Evolutionary conservation across 2,329 filamentous ascomycete species (phyloP).

Genomic region (Aureobasidium sp.): DNA sequence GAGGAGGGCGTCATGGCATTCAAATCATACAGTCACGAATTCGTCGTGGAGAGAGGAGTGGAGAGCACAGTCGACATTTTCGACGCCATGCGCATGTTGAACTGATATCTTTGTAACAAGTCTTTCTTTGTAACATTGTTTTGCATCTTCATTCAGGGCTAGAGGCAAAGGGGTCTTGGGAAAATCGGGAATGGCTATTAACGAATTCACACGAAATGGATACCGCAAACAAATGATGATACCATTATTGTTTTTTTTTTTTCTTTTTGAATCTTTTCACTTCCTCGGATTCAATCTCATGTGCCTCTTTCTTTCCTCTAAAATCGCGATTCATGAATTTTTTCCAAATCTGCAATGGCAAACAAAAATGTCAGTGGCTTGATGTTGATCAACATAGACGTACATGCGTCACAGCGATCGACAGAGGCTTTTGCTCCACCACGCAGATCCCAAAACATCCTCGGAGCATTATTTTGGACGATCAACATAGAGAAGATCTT

Average conservation of each 20-base stretch:
- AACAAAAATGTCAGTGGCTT: neutral
- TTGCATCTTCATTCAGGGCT: neutral
- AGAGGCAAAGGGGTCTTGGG: neutral
- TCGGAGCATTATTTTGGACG: neutral
- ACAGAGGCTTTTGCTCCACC: neutral
- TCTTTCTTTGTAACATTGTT: neutral
- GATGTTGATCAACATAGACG: neutral
- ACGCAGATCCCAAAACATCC: neutral
- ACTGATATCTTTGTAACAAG: neutral
- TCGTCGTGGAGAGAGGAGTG: neutral
- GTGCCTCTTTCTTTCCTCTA: neutral
- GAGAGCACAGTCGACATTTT: slow-evolving; percentile 9
- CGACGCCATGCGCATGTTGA: neutral
- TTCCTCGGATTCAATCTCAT: neutral
- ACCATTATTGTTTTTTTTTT: neutral
- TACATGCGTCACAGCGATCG: neutral
- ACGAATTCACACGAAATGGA: neutral
- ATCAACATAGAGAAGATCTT: neutral
- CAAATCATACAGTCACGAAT: neutral
- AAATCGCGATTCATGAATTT: neutral
- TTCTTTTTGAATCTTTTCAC: neutral
- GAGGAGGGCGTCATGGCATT: neutral
- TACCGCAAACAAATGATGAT: neutral
- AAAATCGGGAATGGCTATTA: neutral
- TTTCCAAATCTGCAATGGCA: neutral